Percentiles rank a stretch among this genome's conserved stretches.
Conservation (phyloP, 2,329 filamentous ascomycete genomes). For the Passalora sequoiae region DNA sequence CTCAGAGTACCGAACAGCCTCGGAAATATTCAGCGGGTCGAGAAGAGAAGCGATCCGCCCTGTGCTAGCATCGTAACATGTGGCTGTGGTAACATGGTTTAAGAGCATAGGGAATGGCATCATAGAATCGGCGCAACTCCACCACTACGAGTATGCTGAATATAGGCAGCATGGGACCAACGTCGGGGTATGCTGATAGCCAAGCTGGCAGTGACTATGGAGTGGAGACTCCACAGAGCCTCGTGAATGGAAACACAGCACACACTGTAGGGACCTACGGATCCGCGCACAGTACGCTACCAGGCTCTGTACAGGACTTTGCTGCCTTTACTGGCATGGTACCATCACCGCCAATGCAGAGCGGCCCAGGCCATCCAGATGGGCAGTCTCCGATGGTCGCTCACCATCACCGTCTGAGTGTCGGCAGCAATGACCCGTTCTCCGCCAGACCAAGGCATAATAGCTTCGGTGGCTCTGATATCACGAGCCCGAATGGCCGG, state of each 20-base stretch:
- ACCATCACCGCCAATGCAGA: slow-evolving; percentile 14
- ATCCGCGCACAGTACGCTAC: slow-evolving; percentile 10
- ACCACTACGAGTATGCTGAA: slow-evolving; percentile 18
- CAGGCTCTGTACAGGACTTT: slow-evolving; percentile 10
- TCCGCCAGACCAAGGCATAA: slow-evolving; percentile 19
- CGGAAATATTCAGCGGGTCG: too few species aligned
- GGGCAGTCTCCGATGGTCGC: slow-evolving; percentile 17
- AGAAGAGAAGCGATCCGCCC: too few species aligned
- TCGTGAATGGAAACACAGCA: slow-evolving; percentile 17
- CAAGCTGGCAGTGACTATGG: slow-evolving; percentile 28
- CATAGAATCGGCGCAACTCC: slow-evolving; percentile 1
- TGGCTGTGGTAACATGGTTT: neutral
- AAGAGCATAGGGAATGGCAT: slow-evolving; percentile 5
- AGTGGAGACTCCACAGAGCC: slow-evolving; percentile 24
- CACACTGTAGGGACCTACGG: slow-evolving; percentile 11
- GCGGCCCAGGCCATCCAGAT: slow-evolving; percentile 13
- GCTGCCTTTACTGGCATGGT: slow-evolving; percentile 14
- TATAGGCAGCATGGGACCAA: slow-evolving; percentile 18
- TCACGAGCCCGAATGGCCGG: slow-evolving; percentile 25
- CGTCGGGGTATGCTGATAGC: slow-evolving; percentile 25
- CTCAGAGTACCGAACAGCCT: neutral
- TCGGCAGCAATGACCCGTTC: slow-evolving; percentile 28
- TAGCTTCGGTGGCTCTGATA: slow-evolving; percentile 29
- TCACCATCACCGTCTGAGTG: slow-evolving; percentile 28
- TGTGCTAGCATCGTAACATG: neutral